A percentile compares a stretch with the other conserved stretches of the same genome.
Evolutionary conservation across 2,329 filamentous ascomycete genomes (phyloP).

Genomic region (Fusarium duplospermum): DNA sequence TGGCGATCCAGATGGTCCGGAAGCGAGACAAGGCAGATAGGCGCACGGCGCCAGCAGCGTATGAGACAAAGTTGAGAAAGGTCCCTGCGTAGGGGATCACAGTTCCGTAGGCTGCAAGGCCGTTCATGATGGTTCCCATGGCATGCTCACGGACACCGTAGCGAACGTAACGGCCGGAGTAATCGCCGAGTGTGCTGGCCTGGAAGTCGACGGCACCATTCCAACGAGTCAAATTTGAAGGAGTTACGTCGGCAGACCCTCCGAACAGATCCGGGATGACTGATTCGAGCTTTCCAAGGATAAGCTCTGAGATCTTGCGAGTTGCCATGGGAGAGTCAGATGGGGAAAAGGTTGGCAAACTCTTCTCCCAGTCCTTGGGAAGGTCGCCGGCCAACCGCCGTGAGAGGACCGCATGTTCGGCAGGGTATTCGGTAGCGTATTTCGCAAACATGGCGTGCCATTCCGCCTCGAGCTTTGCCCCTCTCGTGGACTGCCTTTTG

Average conservation of each 20-base stretch:
- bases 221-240: slow-evolving; percentile 98
- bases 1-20: slow-evolving; percentile 94
- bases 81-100: slow-evolving; percentile 94
- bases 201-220: slow-evolving; percentile 98
- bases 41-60: slow-evolving; percentile 94
- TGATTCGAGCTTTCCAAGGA: slow-evolving; percentile 87
- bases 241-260: slow-evolving; percentile 96
- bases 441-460: slow-evolving; percentile 95
- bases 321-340: slow-evolving; percentile 87
- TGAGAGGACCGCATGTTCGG: slow-evolving; percentile 82
- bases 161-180: slow-evolving; percentile 89
- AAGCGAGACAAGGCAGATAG: slow-evolving; percentile 92
- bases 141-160: slow-evolving; percentile 93
- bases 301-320: slow-evolving; percentile 94
- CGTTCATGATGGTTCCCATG: slow-evolving; percentile 95
- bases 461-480: slow-evolving; percentile 89
- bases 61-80: slow-evolving; percentile 99
- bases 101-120: slow-evolving; percentile 93
- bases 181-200: slow-evolving; percentile 90
- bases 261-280: slow-evolving; percentile 90
- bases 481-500: slow-evolving; percentile 84
- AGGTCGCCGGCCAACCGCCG: slow-evolving; percentile 86
- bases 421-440: slow-evolving; percentile 82
- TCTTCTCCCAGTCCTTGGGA: slow-evolving; percentile 96
- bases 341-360: slow-evolving; percentile 89